Conservation (phyloP, 75 land plant genomes). For the Chamaecyparis obtusa region DNA sequence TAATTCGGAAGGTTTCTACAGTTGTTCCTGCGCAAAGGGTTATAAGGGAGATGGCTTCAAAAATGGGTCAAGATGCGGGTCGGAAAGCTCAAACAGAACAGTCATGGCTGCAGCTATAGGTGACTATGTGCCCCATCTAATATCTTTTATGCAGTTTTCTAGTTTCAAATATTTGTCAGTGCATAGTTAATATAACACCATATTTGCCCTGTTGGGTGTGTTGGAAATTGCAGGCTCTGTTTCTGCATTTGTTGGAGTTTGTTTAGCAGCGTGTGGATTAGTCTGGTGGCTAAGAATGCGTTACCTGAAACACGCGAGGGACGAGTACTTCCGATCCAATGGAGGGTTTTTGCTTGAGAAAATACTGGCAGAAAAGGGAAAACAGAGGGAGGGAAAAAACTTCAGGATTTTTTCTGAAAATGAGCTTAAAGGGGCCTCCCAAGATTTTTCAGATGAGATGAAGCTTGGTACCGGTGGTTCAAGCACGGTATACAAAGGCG, state of each 20-base stretch:
- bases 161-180: too few species aligned
- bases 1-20: too few species aligned
- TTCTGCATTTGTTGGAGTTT: not conserved
- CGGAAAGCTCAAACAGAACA: too few species aligned
- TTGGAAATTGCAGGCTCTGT: not conserved
- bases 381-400: slow-evolving; percentile 9
- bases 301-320: not conserved
- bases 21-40: too few species aligned
- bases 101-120: too few species aligned
- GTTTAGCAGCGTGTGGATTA: not conserved
- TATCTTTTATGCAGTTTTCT: too few species aligned
- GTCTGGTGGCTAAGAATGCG: not conserved
- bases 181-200: too few species aligned
- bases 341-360: not conserved
- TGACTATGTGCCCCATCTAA: too few species aligned
- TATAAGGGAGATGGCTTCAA: too few species aligned
- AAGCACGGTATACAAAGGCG: slow-evolving; percentile 25
- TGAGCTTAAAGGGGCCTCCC: slow-evolving; percentile 21
- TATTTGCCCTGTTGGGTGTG: not conserved
- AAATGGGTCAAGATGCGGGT: too few species aligned
- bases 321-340: not conserved
- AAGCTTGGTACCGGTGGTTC: slow-evolving; percentile 40
- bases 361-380: not conserved
- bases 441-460: slow-evolving; percentile 16
- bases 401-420: slow-evolving; percentile 12